Conservation (phyloP, 78 protist species). For the Cyanophora paradoxa region DNA sequence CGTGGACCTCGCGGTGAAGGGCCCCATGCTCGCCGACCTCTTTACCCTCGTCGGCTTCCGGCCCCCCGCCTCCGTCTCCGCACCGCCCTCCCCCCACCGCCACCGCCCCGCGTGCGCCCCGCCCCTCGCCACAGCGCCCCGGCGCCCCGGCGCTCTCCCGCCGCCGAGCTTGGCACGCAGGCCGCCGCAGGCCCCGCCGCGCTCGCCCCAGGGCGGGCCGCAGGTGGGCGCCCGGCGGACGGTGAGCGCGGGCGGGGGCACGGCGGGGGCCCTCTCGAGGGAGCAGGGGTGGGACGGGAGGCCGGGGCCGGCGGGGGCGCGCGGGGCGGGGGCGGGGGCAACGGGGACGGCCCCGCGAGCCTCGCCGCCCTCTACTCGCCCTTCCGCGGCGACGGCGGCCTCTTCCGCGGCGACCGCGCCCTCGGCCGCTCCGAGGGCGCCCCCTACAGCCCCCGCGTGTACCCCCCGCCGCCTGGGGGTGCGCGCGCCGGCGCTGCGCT, state of each 20-base stretch:
- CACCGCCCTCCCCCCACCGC: background rate
- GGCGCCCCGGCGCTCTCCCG: background rate
- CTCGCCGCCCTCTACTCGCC: no score
- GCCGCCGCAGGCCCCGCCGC: background rate
- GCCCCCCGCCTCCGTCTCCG: background rate
- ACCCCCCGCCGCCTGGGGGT: no score
- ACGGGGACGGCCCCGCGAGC: background rate
- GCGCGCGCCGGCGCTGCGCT: no score
- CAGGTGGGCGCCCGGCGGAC: background rate
- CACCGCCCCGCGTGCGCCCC: background rate
- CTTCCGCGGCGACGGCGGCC: no score
- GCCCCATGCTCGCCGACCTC: constrained; percentile 18
- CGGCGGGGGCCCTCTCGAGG: background rate
- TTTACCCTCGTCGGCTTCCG: no score
- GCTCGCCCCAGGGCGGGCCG: background rate
- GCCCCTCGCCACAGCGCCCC: background rate
- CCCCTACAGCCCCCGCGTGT: no score
- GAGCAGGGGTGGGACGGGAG: no score
- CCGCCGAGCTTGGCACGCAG: background rate
- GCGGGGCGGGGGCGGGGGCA: no score
- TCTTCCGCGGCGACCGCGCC: no score
- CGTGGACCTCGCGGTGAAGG: constrained; percentile 25
- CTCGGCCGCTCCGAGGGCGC: no score
- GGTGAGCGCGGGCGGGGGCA: background rate
- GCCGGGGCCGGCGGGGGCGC: no score